Conservation (phyloP, 1,284 basidiomycete genomes). For the Singerocomus inundabilis region DNA sequence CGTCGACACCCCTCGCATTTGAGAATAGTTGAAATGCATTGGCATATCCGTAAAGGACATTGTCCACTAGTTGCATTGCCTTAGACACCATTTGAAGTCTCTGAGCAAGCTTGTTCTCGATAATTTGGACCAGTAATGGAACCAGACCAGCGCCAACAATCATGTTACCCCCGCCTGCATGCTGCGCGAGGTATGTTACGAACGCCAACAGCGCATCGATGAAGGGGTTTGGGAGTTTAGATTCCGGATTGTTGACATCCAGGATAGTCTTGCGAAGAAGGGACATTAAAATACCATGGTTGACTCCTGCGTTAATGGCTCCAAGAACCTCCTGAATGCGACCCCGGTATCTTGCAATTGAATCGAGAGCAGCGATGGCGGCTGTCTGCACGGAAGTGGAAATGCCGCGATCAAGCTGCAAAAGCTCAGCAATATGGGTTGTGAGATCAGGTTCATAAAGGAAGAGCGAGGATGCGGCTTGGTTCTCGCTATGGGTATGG, state of each 20-base stretch:
- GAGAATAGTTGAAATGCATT: conserved; percentile 90
- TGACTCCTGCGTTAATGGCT: conserved; percentile 92
- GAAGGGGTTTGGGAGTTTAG: conserved; percentile 73
- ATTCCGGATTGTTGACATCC: conserved; percentile 66
- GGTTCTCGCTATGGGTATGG: conserved; percentile 77
- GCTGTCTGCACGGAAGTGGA: conserved; percentile 75
- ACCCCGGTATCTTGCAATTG: conserved; percentile 80
- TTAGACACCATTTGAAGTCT: conserved; percentile 78
- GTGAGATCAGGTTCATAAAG: conserved; percentile 93
- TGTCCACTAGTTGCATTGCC: conserved; percentile 90
- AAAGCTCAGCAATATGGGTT: conserved; percentile 83
- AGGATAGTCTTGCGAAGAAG: conserved; percentile 77
- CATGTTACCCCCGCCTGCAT: conserved; percentile 86
- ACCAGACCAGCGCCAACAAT: conserved; percentile 96
- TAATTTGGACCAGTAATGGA: conserved; percentile 84
- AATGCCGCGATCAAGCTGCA: conserved; percentile 74
- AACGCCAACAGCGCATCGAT: conserved; percentile 87
- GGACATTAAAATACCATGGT: conserved; percentile 92
- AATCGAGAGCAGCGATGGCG: conserved; percentile 87
- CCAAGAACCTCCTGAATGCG: conserved; percentile 87
- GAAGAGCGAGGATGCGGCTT: conserved; percentile 82
- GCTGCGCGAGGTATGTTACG: conserved; percentile 84
- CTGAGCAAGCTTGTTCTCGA: conserved; percentile 71
- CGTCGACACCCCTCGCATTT: conserved; percentile 81
- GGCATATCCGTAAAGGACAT: conserved; percentile 85